A percentile compares a stretch with the other conserved stretches of the same genome.
phyloP scores from a whole-genome alignment of 768 basidiomycete genomes.

The Butyriboletus loyo region DNA sequence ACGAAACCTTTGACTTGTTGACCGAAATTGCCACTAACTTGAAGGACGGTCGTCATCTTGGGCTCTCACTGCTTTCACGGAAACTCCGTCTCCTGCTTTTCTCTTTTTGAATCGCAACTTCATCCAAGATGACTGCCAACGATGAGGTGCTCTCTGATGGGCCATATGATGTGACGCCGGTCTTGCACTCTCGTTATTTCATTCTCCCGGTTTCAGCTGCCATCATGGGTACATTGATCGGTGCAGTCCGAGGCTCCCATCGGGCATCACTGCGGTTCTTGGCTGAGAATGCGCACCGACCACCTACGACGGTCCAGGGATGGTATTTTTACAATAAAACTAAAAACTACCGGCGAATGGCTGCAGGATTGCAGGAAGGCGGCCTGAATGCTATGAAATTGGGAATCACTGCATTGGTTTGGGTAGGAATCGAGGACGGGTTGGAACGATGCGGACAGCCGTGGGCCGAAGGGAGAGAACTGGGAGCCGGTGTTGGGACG shows the following conservation, averaged over 20 bases:
- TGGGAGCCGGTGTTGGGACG: slow-evolving; percentile 65
- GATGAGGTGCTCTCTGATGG: slow-evolving; percentile 7
- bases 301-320: slow-evolving; percentile 80
- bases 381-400: slow-evolving; percentile 55
- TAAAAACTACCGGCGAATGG: slow-evolving; percentile 85
- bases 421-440: slow-evolving; percentile 50
- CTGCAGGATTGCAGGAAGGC: slow-evolving; percentile 67
- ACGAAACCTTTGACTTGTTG: background rate
- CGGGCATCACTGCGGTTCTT: slow-evolving; percentile 74
- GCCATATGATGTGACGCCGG: slow-evolving; percentile 30
- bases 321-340: slow-evolving; percentile 98
- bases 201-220: slow-evolving; percentile 60
- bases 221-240: slow-evolving; percentile 61
- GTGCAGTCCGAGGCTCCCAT: slow-evolving; percentile 70
- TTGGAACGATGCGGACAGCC: slow-evolving; percentile 35
- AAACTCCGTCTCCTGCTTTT: background rate
- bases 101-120: background rate
- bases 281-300: slow-evolving; percentile 90
- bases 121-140: slow-evolving; percentile 15
- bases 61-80: background rate
- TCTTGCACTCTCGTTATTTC: slow-evolving; percentile 49
- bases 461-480: slow-evolving; percentile 43
- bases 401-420: slow-evolving; percentile 42
- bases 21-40: no score
- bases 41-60: background rate